Conservation (phyloP, 1,284 basidiomycete species). For the Apiotrichum laibachii region DNA sequence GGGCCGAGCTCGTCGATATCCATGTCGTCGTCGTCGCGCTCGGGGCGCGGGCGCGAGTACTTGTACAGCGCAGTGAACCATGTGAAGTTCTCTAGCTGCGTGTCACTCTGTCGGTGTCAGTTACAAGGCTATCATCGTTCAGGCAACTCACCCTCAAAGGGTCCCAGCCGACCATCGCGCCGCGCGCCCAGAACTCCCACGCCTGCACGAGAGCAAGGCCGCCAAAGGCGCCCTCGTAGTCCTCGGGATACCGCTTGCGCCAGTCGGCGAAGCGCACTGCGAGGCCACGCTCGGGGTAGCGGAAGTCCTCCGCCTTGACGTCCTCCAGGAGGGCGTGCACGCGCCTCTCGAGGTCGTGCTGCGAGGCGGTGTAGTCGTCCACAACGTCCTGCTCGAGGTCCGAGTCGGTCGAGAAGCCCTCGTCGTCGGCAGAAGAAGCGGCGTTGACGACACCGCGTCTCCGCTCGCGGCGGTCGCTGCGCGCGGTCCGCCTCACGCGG, state of each 20-base stretch:
- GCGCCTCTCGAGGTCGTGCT: constrained; percentile 58
- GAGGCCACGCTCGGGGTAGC: constrained; percentile 72
- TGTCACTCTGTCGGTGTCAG: constrained; percentile 53
- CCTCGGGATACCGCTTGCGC: constrained; percentile 72
- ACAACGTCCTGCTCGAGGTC: constrained; percentile 64
- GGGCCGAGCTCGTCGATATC: constrained; percentile 62
- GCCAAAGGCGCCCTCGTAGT: constrained; percentile 83
- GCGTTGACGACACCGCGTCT: constrained; percentile 41
- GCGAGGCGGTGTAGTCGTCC: constrained; percentile 67
- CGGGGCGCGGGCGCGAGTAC: constrained; percentile 63
- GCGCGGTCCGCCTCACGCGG: constrained; percentile 60
- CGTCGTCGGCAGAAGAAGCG: constrained; percentile 53
- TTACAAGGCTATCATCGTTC: neutral
- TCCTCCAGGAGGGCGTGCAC: constrained; percentile 65
- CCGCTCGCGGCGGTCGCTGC: constrained; percentile 54
- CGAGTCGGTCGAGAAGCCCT: constrained; percentile 83
- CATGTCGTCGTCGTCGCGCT: constrained; percentile 42
- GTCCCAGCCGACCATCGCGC: constrained; percentile 85
- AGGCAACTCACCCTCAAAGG: constrained; percentile 65
- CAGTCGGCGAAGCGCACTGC: constrained; percentile 72
- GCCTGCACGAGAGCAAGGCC: constrained; percentile 82
- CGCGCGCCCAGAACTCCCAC: constrained; percentile 92
- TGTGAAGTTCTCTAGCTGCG: constrained; percentile 69
- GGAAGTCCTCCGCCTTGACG: constrained; percentile 82
- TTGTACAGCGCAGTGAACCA: constrained; percentile 78